Conservation (phyloP, 2,329 filamentous ascomycete genomes). For the Niveomyces coronatus region DNA sequence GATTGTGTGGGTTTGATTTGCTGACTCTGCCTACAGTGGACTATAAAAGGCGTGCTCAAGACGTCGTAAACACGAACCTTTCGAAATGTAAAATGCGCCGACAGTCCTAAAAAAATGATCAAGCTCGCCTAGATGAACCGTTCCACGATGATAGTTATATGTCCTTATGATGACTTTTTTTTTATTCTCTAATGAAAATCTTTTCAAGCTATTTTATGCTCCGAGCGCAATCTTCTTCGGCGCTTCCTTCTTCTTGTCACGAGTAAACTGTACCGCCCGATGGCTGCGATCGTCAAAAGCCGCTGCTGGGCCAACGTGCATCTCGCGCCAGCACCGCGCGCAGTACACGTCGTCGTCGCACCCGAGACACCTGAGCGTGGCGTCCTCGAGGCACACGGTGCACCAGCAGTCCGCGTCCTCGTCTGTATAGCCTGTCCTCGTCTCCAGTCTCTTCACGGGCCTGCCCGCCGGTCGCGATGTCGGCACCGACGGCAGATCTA, state of each 20-base stretch:
- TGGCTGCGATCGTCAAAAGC: constrained; percentile 63
- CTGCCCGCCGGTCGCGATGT: constrained; percentile 36
- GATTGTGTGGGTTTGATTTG: not conserved
- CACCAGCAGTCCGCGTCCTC: constrained; percentile 72
- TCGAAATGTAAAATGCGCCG: no score
- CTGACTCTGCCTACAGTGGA: constrained; percentile 41
- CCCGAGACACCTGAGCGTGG: constrained; percentile 59
- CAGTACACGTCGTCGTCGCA: constrained; percentile 70
- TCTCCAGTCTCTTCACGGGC: constrained; percentile 27
- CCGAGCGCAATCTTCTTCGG: constrained; percentile 27
- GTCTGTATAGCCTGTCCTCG: constrained; percentile 44
- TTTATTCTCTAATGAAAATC: no score
- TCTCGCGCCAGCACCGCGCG: constrained; percentile 67
- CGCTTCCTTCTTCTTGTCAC: constrained; percentile 20
- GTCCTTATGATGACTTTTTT: no score
- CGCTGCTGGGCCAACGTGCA: constrained; percentile 60
- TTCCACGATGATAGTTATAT: no score
- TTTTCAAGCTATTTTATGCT: constrained; percentile 16
- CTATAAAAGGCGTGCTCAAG: constrained; percentile 45
- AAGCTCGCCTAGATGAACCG: no score
- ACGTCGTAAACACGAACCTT: constrained; percentile 27
- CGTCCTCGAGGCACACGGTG: constrained; percentile 72
- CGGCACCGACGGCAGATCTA: constrained; percentile 39
- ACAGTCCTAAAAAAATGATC: no score
- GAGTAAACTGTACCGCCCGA: constrained; percentile 50